Conservation (phyloP, 805 yeast genomes). For the Candida odintsovae region DNA sequence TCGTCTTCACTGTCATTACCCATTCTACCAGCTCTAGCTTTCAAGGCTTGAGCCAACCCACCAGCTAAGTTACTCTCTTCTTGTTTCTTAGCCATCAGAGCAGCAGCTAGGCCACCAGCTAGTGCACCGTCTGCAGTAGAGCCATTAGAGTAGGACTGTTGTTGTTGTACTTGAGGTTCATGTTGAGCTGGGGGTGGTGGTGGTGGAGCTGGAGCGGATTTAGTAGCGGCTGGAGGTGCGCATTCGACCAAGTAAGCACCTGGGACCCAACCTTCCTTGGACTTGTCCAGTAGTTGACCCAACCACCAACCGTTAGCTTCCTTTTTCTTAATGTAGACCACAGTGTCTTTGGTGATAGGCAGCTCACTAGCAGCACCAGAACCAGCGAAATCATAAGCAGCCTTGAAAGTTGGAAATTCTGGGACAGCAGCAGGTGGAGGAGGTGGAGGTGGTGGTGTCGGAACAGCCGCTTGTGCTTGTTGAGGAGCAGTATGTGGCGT, state of each 20-base stretch:
- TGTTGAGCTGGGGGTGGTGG: conserved; percentile 36
- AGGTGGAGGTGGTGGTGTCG: conserved; percentile 75
- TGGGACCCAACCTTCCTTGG: conserved; percentile 95
- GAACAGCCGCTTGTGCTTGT: conserved; percentile 31
- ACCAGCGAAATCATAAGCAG: conserved; percentile 85
- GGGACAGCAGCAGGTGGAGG: conserved; percentile 56
- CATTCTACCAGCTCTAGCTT: conserved; percentile 66
- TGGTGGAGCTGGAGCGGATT: conserved; percentile 32
- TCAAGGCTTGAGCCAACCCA: conserved; percentile 85
- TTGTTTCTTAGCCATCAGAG: conserved; percentile 55
- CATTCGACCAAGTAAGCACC: conserved; percentile 76
- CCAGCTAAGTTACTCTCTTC: conserved; percentile 65
- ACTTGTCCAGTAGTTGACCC: conserved; percentile 69
- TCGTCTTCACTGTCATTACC: conserved; percentile 60
- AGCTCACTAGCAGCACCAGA: conserved; percentile 77
- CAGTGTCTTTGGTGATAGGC: conserved; percentile 70
- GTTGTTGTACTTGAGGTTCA: conserved; percentile 25
- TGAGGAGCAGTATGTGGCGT: conserved; percentile 18
- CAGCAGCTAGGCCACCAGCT: conserved; percentile 62
- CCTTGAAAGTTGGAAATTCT: conserved; percentile 72
- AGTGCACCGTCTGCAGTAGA: conserved; percentile 23
- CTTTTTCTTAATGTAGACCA: conserved; percentile 64
- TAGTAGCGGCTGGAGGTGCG: conserved; percentile 24
- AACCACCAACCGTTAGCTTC: conserved; percentile 93
- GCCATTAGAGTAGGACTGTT: conserved; percentile 7